A percentile compares a stretch with the other conserved stretches of the same genome.
Evolutionary conservation across 495 filamentous ascomycete genomes (phyloP).

Genomic region (Penicillium turbatum): DNA sequence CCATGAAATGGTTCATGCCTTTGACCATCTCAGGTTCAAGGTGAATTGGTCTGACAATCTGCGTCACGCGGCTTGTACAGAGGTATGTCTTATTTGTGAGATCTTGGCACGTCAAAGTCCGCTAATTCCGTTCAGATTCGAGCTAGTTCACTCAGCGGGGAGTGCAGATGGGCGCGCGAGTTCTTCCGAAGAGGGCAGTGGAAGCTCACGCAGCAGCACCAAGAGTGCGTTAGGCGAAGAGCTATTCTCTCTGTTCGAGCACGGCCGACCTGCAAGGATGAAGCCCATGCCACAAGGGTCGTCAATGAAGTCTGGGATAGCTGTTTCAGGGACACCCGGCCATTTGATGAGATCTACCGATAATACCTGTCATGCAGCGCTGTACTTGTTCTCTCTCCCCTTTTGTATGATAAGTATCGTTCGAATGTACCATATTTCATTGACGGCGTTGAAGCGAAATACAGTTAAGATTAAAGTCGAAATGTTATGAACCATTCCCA

Average conservation of each 20-base stretch:
- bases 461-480: slow-evolving; percentile 22
- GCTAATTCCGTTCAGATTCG: slow-evolving; percentile 59
- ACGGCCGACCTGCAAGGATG: slow-evolving; percentile 76
- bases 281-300: slow-evolving; percentile 77
- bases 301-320: slow-evolving; percentile 98
- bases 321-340: slow-evolving; percentile 88
- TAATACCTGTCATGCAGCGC: slow-evolving; percentile 39
- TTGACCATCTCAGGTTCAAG: slow-evolving; percentile 88
- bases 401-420: slow-evolving; percentile 23
- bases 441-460: slow-evolving; percentile 11
- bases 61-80: slow-evolving; percentile 90
- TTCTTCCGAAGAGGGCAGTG: slow-evolving; percentile 78
- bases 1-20: slow-evolving; percentile 97
- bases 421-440: slow-evolving; percentile 5
- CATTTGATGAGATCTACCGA: slow-evolving; percentile 94
- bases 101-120: neutral
- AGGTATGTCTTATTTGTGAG: slow-evolving; percentile 51
- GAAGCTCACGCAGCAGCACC: slow-evolving; percentile 85
- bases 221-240: slow-evolving; percentile 80
- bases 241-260: slow-evolving; percentile 71
- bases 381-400: slow-evolving; percentile 9
- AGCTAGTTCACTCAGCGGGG: slow-evolving; percentile 84
- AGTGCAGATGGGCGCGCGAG: slow-evolving; percentile 88
- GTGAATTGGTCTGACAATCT: slow-evolving; percentile 74
- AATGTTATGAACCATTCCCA: slow-evolving; percentile 15